Percentiles rank a stretch among this genome's conserved stretches.
Evolutionary conservation across 345 rosid genomes (phyloP).

Genomic region (Bruguiera gymnorhiza): DNA sequence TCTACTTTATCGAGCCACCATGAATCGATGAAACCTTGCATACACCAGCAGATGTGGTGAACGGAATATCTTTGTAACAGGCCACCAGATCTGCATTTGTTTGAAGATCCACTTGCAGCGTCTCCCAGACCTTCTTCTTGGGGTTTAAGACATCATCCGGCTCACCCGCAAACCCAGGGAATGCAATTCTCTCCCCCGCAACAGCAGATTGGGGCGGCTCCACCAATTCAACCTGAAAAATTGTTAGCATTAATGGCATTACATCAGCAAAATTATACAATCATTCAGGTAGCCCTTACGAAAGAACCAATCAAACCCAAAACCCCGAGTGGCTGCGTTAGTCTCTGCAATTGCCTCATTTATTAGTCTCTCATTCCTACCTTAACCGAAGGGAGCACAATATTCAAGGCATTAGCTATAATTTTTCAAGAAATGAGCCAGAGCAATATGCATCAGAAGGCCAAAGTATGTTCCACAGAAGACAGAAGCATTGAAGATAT

Average conservation of each 20-base stretch:
- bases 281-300: no score
- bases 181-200: constrained; percentile 68
- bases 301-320: no score
- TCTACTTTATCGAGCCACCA: constrained; percentile 58
- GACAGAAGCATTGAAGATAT: no score
- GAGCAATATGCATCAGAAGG: no score
- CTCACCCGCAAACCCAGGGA: constrained; percentile 68
- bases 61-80: constrained; percentile 68
- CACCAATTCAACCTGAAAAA: constrained; percentile 74
- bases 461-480: no score
- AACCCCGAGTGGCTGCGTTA: no score
- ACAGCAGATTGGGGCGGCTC: constrained; percentile 68
- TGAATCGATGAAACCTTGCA: constrained; percentile 77
- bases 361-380: no score
- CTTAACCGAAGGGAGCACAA: no score
- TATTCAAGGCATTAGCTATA: no score
- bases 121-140: constrained; percentile 94
- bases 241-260: background rate
- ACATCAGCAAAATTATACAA: background rate
- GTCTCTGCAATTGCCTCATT: no score
- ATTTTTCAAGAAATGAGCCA: no score
- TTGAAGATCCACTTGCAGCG: constrained; percentile 59
- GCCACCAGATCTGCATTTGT: constrained; percentile 60
- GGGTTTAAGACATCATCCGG: constrained; percentile 81
- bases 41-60: constrained; percentile 75